phyloP scores from a whole-genome alignment of 495 filamentous ascomycete genomes.

The Aspergillus sclerotiicarbonarius region DNA sequence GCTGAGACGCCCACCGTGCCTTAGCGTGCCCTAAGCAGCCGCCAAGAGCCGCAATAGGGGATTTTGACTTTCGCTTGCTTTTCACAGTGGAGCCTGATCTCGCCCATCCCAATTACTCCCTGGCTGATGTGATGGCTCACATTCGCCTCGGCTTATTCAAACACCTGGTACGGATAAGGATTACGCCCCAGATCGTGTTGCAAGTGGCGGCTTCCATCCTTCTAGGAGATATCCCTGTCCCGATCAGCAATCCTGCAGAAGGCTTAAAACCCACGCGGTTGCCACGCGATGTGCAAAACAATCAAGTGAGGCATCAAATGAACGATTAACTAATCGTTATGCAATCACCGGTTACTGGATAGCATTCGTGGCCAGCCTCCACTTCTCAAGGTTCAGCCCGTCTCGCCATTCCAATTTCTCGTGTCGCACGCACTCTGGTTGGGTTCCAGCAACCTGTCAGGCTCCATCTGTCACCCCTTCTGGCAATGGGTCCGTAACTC shows the following conservation, averaged over 20 bases:
- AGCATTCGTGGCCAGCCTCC: neutral
- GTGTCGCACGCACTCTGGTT: neutral
- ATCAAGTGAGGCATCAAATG: no score
- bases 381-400: conserved; percentile 5
- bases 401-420: conserved; percentile 4
- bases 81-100: neutral
- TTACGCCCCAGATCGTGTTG: no score
- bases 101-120: neutral
- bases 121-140: neutral
- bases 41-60: neutral
- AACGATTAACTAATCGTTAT: no score
- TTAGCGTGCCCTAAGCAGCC: neutral
- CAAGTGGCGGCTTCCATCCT: no score
- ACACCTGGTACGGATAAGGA: no score
- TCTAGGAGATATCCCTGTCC: no score
- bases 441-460: conserved; percentile 2
- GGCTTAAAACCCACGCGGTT: no score
- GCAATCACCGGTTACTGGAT: neutral
- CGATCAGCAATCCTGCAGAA: no score
- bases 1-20: conserved; percentile 4
- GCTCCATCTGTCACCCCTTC: neutral
- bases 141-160: no score
- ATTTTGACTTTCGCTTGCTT: conserved; percentile 3
- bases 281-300: no score
- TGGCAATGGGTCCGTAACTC: neutral